Percentiles rank a stretch among this genome's conserved stretches.
Evolutionary conservation across 768 basidiomycete species (phyloP).

Genomic region (Lentinula aciculospora): DNA sequence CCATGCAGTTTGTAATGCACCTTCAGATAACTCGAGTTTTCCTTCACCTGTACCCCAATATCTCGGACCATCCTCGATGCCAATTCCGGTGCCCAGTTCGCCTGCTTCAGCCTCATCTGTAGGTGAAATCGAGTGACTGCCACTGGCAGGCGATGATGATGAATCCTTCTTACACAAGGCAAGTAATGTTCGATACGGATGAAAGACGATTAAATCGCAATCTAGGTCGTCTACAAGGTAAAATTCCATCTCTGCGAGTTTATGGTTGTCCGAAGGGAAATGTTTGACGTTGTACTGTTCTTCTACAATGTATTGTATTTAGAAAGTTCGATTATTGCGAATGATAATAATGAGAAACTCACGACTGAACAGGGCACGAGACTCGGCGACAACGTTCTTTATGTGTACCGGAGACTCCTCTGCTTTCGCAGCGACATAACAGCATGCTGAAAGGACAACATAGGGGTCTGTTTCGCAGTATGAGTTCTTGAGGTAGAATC

Average conservation of each 20-base stretch:
- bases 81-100: slow-evolving; percentile 43
- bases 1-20: slow-evolving; percentile 90
- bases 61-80: slow-evolving; percentile 46
- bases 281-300: slow-evolving; percentile 68
- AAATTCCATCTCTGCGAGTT: slow-evolving; percentile 98
- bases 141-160: slow-evolving; percentile 26
- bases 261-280: slow-evolving; percentile 86
- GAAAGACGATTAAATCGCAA: slow-evolving; percentile 90
- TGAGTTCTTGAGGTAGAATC: slow-evolving; percentile 95
- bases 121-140: not conserved
- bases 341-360: slow-evolving; percentile 19
- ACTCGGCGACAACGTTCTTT: slow-evolving; percentile 85
- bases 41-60: slow-evolving; percentile 84
- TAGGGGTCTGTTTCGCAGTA: slow-evolving; percentile 97
- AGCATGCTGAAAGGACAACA: slow-evolving; percentile 87
- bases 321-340: not conserved
- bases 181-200: slow-evolving; percentile 88
- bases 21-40: slow-evolving; percentile 68
- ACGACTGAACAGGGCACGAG: slow-evolving; percentile 72
- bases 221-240: slow-evolving; percentile 96
- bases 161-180: slow-evolving; percentile 66
- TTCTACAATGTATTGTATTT: slow-evolving; percentile 24
- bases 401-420: slow-evolving; percentile 96
- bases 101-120: slow-evolving; percentile 45
- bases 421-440: slow-evolving; percentile 94